Evolutionary conservation across 139 green algal genomes (phyloP).

Genomic region (Gonium pectorale): DNA sequence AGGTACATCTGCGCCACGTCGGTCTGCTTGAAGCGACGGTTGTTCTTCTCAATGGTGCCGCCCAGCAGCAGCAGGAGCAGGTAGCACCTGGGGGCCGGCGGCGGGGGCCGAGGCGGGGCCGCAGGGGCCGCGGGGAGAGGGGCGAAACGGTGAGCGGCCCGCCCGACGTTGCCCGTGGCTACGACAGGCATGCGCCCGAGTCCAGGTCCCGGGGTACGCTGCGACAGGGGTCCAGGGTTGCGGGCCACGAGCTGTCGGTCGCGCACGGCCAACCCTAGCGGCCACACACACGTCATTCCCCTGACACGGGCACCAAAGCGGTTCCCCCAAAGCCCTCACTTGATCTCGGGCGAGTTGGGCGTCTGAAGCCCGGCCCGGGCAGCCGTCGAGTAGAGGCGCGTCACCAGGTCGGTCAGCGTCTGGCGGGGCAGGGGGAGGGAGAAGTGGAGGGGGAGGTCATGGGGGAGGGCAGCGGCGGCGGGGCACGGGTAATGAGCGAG

Average conservation of each 20-base stretch:
- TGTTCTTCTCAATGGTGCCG: constrained; percentile 45
- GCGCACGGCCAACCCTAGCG: no score
- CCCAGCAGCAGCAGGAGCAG: constrained; percentile 42
- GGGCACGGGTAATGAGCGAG: background rate
- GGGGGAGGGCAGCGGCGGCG: background rate
- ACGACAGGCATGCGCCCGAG: no score
- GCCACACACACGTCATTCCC: no score
- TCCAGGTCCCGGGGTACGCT: no score
- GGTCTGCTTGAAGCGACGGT: constrained; percentile 17
- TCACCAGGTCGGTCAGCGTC: constrained; percentile 37
- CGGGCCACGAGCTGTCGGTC: no score
- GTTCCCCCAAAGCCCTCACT: no score
- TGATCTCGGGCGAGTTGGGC: constrained; percentile 33
- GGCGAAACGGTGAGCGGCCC: no score
- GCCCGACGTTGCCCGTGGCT: no score
- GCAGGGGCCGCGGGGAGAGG: no score
- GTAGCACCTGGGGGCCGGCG: constrained; percentile 20
- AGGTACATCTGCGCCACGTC: constrained; percentile 28
- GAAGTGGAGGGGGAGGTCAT: background rate
- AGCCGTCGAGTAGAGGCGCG: constrained; percentile 29
- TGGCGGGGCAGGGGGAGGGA: background rate
- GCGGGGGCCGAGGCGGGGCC: background rate
- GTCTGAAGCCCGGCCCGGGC: background rate
- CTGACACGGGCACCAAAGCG: no score
- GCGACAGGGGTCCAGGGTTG: no score